Evolutionary conservation across 1,139 yeast species (phyloP).

Genomic region (Pichia sp.): DNA sequence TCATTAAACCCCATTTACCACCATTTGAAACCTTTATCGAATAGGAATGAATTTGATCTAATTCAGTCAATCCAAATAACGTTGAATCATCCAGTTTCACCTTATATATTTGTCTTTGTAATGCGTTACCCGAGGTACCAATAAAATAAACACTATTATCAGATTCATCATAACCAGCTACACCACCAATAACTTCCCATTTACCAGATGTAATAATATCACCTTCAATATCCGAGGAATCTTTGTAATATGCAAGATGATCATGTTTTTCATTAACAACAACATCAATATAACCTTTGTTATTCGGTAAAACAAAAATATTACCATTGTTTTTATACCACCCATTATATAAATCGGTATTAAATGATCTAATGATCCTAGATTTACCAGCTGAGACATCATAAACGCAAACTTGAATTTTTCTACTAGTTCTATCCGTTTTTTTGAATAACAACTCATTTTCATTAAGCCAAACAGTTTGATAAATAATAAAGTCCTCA

Average conservation of each 20-base stretch:
- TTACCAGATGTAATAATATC: slow-evolving; percentile 50
- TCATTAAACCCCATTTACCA: slow-evolving; percentile 49
- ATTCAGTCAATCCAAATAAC: slow-evolving; percentile 23
- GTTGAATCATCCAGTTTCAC: slow-evolving; percentile 26
- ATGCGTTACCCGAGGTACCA: slow-evolving; percentile 50
- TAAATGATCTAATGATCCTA: slow-evolving; percentile 37
- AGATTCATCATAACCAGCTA: slow-evolving; percentile 46
- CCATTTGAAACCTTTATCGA: slow-evolving; percentile 43
- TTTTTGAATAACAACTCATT: slow-evolving; percentile 53
- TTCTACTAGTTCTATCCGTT: slow-evolving; percentile 66
- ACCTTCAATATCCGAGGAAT: slow-evolving; percentile 30
- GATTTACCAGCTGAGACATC: slow-evolving; percentile 28
- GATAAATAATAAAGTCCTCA: slow-evolving; percentile 57
- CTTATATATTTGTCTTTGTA: slow-evolving; percentile 51
- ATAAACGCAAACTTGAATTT: slow-evolving; percentile 50
- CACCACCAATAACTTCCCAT: slow-evolving; percentile 66
- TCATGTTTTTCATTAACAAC: slow-evolving; percentile 57
- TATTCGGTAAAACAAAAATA: slow-evolving; percentile 31
- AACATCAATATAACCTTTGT: slow-evolving; percentile 65
- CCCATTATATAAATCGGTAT: slow-evolving; percentile 48
- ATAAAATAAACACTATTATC: slow-evolving; percentile 55
- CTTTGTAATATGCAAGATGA: slow-evolving; percentile 63
- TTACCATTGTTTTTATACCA: slow-evolving; percentile 44
- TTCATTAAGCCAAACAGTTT: slow-evolving; percentile 62
- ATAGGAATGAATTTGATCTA: slow-evolving; percentile 28